phyloP scores from a whole-genome alignment of 495 filamentous ascomycete species.

The Sporormia fimetaria region DNA sequence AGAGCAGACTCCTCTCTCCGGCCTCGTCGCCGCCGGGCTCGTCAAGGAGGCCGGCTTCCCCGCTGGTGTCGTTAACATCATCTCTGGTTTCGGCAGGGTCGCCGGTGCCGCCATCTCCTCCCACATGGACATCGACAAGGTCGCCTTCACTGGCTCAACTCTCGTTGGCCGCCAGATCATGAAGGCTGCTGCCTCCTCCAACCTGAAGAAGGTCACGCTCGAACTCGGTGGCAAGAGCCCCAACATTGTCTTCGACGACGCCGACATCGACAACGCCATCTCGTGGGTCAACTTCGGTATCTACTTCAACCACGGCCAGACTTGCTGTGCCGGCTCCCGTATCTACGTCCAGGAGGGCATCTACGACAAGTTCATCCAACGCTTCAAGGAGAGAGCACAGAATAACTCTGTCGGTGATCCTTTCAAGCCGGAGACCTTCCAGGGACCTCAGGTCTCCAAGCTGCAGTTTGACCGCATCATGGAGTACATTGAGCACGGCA shows the following conservation, averaged over 20 bases:
- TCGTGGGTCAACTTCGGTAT: slow-evolving; percentile 98
- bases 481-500: slow-evolving; percentile 84
- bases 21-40: slow-evolving; percentile 63
- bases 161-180: slow-evolving; percentile 82
- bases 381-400: slow-evolving; percentile 76
- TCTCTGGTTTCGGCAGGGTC: slow-evolving; percentile 81
- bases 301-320: slow-evolving; percentile 98
- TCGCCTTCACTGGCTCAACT: slow-evolving; percentile 96
- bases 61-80: slow-evolving; percentile 85
- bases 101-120: slow-evolving; percentile 85
- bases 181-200: slow-evolving; percentile 88
- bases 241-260: slow-evolving; percentile 95
- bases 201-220: slow-evolving; percentile 98
- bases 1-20: slow-evolving; percentile 92
- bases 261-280: slow-evolving; percentile 91
- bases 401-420: slow-evolving; percentile 88
- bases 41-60: slow-evolving; percentile 95
- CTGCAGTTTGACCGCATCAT: slow-evolving; percentile 96
- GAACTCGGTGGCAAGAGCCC: slow-evolving; percentile 97
- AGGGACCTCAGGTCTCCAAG: slow-evolving; percentile 91
- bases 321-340: slow-evolving; percentile 93
- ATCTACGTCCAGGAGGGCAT: slow-evolving; percentile 93
- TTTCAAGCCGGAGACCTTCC: slow-evolving; percentile 80
- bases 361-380: slow-evolving; percentile 84
- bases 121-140: slow-evolving; percentile 98